Percentiles rank a stretch among this genome's conserved stretches.
Conservation (phyloP, 805 yeast species). For the Candida alai region DNA sequence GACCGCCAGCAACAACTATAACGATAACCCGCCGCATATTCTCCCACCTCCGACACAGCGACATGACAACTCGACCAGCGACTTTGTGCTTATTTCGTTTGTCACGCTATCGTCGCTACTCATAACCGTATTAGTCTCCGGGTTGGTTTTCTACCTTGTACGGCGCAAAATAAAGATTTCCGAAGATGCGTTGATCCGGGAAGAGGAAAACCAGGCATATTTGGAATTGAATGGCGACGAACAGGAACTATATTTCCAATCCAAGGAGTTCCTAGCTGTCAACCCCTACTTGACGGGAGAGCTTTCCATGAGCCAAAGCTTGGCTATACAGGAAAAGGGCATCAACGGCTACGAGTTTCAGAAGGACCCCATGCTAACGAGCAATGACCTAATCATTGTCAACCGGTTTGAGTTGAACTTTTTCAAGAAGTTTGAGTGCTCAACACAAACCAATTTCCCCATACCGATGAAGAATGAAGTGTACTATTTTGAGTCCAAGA, state of each 20-base stretch:
- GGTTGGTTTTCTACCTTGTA: slow-evolving; percentile 9
- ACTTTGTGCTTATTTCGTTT: slow-evolving; percentile 5
- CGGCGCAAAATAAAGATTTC: slow-evolving; percentile 13
- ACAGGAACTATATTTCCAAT: slow-evolving; percentile 64
- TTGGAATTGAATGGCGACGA: slow-evolving; percentile 63
- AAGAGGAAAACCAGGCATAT: slow-evolving; percentile 56
- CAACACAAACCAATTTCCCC: slow-evolving; percentile 79
- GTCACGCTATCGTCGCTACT: slow-evolving; percentile 8
- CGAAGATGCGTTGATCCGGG: slow-evolving; percentile 57
- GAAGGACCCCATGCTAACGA: slow-evolving; percentile 51
- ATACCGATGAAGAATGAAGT: slow-evolving; percentile 79
- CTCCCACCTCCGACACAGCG: too few relatives aligned
- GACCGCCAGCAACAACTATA: too few relatives aligned
- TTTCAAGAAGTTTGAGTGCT: slow-evolving; percentile 55
- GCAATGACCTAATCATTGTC: slow-evolving; percentile 55
- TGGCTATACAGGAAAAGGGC: slow-evolving; percentile 80
- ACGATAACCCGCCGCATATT: too few relatives aligned
- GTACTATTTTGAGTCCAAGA: slow-evolving; percentile 84
- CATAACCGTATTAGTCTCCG: slow-evolving; percentile 7
- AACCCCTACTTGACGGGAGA: slow-evolving; percentile 40
- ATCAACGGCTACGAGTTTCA: slow-evolving; percentile 86
- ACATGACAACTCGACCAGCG: too few relatives aligned
- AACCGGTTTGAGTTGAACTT: slow-evolving; percentile 63
- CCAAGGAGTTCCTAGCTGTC: slow-evolving; percentile 44
- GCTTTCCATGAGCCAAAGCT: slow-evolving; percentile 53